phyloP scores from a whole-genome alignment of 176 grass and related monocot species.

The Rhynchospora tenuis region DNA sequence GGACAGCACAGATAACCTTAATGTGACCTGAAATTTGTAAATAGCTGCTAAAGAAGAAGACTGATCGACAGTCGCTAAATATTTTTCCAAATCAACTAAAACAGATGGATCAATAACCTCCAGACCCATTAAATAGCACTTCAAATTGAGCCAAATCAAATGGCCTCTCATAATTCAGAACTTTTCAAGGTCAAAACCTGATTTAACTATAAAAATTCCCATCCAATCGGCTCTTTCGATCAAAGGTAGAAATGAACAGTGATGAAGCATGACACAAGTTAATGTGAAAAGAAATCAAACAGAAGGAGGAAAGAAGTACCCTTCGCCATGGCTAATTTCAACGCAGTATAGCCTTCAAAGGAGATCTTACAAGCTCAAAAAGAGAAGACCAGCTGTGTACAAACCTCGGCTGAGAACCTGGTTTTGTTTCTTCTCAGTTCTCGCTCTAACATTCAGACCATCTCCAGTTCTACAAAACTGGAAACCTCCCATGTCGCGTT shows the following conservation, averaged over 20 bases:
- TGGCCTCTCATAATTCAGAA: neutral
- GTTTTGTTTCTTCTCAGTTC: neutral
- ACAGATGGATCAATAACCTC: neutral
- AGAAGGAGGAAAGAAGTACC: neutral
- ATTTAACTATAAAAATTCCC: too few relatives aligned
- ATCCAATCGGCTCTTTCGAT: too few relatives aligned
- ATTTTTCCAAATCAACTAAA: neutral
- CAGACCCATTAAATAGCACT: neutral
- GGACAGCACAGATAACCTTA: neutral
- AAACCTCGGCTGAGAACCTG: slow-evolving; percentile 8
- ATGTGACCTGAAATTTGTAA: neutral
- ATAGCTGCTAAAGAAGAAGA: neutral
- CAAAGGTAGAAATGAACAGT: neutral
- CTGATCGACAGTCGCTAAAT: neutral
- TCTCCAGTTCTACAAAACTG: neutral
- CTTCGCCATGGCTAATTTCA: slow-evolving; percentile 1
- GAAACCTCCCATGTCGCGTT: neutral
- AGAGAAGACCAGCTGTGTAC: neutral
- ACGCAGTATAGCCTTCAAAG: neutral
- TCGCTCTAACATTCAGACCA: neutral
- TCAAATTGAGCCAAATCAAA: neutral
- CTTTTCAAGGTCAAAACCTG: neutral
- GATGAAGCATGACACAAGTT: neutral
- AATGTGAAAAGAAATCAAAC: neutral
- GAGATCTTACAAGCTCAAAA: neutral